Conservation (phyloP, 768 basidiomycete species). For the Suillus occidentalis region DNA sequence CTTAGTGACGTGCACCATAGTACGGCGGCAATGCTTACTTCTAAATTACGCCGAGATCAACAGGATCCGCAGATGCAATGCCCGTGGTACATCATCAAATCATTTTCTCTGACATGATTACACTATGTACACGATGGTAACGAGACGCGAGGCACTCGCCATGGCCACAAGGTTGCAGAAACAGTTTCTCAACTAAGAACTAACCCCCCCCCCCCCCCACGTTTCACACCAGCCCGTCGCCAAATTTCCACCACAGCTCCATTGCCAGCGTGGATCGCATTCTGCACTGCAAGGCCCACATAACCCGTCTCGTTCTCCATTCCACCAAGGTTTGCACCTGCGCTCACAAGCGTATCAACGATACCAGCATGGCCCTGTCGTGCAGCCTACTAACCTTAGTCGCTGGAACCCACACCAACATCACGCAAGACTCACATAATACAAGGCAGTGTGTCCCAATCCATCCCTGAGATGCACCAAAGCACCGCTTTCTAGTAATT, state of each 20-base stretch:
- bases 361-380: conserved; percentile 63
- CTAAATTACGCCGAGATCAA: neutral
- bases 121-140: neutral
- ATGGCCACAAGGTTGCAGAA: neutral
- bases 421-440: conserved; percentile 56
- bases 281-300: conserved; percentile 45
- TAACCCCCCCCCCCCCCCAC: too few relatives aligned
- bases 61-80: neutral
- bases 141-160: neutral
- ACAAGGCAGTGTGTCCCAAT: conserved; percentile 81
- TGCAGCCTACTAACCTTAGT: conserved; percentile 54
- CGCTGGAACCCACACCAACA: neutral
- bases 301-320: conserved; percentile 62
- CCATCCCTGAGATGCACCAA: conserved; percentile 79
- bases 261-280: conserved; percentile 42
- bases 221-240: conserved; percentile 49
- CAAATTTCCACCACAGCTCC: conserved; percentile 48
- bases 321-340: conserved; percentile 74
- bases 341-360: conserved; percentile 65
- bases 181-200: neutral
- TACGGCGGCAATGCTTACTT: neutral
- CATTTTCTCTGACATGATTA: neutral
- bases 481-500: conserved; percentile 71
- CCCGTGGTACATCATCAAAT: neutral
- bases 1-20: too few relatives aligned